Conservation (phyloP, 208 protist species). For the Endotrypanum monterogeii region DNA sequence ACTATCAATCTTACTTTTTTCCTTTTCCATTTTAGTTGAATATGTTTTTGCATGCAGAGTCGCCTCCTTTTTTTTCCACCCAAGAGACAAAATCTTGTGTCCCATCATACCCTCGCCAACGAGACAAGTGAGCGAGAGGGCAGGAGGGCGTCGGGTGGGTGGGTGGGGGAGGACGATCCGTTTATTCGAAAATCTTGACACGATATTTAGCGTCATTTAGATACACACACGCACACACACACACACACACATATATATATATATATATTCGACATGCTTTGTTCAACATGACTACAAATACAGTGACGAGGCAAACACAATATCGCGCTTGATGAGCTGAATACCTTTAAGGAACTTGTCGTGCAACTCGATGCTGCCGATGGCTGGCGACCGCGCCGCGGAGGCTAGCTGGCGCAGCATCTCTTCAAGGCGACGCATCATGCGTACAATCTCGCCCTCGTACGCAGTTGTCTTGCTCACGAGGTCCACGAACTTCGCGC, state of each 20-base stretch:
- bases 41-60: neutral
- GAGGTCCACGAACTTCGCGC: conserved; percentile 97
- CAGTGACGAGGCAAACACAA: conserved; percentile 99
- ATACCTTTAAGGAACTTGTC: conserved; percentile 98
- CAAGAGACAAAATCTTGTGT: neutral
- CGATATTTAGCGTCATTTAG: neutral
- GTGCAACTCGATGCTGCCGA: conserved; percentile 98
- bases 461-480: conserved; percentile 98
- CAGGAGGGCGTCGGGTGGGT: no score
- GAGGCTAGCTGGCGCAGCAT: conserved; percentile 97
- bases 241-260: neutral
- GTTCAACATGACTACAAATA: conserved; percentile 87
- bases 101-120: neutral
- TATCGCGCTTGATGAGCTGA: conserved; percentile 98
- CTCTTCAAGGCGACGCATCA: conserved; percentile 98
- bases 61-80: neutral
- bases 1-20: neutral
- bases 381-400: conserved; percentile 97
- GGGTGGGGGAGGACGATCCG: conserved; percentile 11
- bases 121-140: neutral
- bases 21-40: neutral
- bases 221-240: neutral
- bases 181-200: conserved; percentile 2
- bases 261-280: neutral
- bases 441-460: conserved; percentile 98